These are phyloP conservation scores for Penicillium canariense DNA, from an alignment of 495 filamentous ascomycete genomes.

Conservation along the genomic window DNA sequence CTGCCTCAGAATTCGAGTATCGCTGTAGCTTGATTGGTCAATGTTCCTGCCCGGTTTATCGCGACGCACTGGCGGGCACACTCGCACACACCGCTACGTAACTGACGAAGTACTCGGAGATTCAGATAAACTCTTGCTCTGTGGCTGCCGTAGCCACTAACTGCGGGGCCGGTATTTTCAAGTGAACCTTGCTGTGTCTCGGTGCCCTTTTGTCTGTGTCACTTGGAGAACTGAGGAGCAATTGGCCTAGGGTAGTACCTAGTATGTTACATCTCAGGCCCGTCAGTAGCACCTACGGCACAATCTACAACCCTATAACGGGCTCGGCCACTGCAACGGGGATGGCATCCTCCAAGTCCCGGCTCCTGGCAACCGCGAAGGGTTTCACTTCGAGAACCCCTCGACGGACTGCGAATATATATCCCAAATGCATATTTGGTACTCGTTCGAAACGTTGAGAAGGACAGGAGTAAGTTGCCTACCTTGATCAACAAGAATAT, in stretches of 20 bases:
- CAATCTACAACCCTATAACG: too few relatives aligned
- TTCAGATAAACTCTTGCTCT: too few relatives aligned
- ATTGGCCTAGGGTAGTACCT: not conserved
- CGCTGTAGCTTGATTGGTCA: not conserved
- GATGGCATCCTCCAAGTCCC: conserved; percentile 23
- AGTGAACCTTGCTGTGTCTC: not conserved
- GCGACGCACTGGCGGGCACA: not conserved
- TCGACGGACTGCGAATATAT: conserved; percentile 33
- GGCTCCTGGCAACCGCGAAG: conserved; percentile 22
- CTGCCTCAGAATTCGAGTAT: not conserved
- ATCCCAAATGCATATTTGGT: conserved; percentile 39
- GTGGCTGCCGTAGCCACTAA: not conserved
- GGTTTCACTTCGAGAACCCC: conserved; percentile 37
- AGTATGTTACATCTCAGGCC: not conserved
- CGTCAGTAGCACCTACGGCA: not conserved
- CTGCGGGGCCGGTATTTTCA: not conserved
- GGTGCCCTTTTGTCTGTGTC: not conserved
- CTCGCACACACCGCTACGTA: conserved; percentile 3
- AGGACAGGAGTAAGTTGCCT: conserved; percentile 37
- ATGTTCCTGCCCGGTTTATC: not conserved
- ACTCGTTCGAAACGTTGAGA: conserved; percentile 39
- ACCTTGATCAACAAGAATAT: conserved; percentile 38
- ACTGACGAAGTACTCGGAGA: too few relatives aligned
- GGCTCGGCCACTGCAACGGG: conserved; percentile 26
- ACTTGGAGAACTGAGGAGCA: not conserved